Percentiles rank a stretch among this genome's conserved stretches.
Conservation (phyloP, 2,329 filamentous ascomycete genomes). For the Alternaria triticimaculans region DNA sequence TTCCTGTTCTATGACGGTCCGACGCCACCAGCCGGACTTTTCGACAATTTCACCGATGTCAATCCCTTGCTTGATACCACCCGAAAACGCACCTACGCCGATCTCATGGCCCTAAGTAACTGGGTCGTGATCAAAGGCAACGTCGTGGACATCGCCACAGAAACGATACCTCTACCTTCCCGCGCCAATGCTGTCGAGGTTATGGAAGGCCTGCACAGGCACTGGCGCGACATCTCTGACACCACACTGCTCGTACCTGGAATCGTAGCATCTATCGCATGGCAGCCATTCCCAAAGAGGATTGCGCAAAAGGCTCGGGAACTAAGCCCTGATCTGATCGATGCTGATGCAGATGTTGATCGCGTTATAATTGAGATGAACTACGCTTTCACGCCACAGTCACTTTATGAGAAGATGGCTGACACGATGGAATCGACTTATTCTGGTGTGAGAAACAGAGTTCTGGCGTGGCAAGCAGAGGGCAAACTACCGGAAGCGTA, state of each 20-base stretch:
- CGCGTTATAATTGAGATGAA: slow-evolving; percentile 56
- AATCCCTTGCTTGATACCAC: slow-evolving; percentile 53
- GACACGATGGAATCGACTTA: slow-evolving; percentile 50
- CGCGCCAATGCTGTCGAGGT: slow-evolving; percentile 28
- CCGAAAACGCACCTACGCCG: slow-evolving; percentile 57
- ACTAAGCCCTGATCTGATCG: slow-evolving; percentile 45
- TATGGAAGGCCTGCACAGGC: slow-evolving; percentile 37
- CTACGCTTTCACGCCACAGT: slow-evolving; percentile 47
- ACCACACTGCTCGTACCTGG: slow-evolving; percentile 37
- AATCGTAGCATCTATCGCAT: slow-evolving; percentile 43
- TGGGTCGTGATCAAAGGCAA: slow-evolving; percentile 43
- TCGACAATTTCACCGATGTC: slow-evolving; percentile 63
- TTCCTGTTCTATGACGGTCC: slow-evolving; percentile 48
- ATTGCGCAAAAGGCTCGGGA: slow-evolving; percentile 33
- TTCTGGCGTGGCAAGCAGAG: slow-evolving; percentile 47
- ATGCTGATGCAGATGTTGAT: slow-evolving; percentile 50
- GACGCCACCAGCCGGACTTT: slow-evolving; percentile 57
- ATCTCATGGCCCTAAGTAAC: slow-evolving; percentile 57
- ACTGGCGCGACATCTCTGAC: slow-evolving; percentile 39
- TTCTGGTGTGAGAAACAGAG: slow-evolving; percentile 45
- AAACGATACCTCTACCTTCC: slow-evolving; percentile 41
- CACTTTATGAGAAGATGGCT: slow-evolving; percentile 50
- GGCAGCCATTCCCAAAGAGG: slow-evolving; percentile 43
- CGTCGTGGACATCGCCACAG: slow-evolving; percentile 45
- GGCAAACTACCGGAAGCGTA: slow-evolving; percentile 52